Percentiles rank a stretch among this genome's conserved stretches.
Evolutionary conservation across 495 filamentous ascomycete species (phyloP).

Genomic region (Trichoderma reesei): DNA sequence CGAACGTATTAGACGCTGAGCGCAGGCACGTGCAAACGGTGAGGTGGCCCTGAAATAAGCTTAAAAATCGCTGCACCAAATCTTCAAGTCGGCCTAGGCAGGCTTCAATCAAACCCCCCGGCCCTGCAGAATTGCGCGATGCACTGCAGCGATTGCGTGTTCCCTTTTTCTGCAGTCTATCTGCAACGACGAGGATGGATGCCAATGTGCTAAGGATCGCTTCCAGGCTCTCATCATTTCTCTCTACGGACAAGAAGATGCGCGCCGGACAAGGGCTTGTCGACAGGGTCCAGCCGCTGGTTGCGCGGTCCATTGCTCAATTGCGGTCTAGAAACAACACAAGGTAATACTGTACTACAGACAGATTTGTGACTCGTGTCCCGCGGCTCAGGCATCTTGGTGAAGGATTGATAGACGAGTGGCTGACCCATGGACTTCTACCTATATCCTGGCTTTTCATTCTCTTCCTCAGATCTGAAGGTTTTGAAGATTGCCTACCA

Average conservation of each 20-base stretch:
- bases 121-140: background rate
- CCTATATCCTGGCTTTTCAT: too few species aligned
- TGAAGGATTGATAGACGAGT: too few species aligned
- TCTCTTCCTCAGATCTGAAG: too few species aligned
- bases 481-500: too few species aligned
- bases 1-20: background rate
- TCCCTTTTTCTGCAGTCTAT: background rate
- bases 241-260: background rate
- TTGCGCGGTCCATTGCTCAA: background rate
- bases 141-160: background rate
- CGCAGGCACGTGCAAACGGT: background rate
- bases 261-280: background rate
- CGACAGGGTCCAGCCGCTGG: background rate
- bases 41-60: slow-evolving; percentile 1
- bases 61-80: background rate
- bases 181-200: background rate
- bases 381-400: too few species aligned
- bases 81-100: background rate
- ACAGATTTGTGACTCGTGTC: too few species aligned
- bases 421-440: too few species aligned
- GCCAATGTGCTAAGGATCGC: too few species aligned
- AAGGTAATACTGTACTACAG: too few species aligned
- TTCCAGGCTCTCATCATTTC: too few species aligned
- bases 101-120: background rate
- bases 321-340: background rate